Evolutionary conservation across 495 filamentous ascomycete genomes (phyloP), one percentile per base, ranked within the genome.

Genomic region (Penicillium malachiteum): DNA sequence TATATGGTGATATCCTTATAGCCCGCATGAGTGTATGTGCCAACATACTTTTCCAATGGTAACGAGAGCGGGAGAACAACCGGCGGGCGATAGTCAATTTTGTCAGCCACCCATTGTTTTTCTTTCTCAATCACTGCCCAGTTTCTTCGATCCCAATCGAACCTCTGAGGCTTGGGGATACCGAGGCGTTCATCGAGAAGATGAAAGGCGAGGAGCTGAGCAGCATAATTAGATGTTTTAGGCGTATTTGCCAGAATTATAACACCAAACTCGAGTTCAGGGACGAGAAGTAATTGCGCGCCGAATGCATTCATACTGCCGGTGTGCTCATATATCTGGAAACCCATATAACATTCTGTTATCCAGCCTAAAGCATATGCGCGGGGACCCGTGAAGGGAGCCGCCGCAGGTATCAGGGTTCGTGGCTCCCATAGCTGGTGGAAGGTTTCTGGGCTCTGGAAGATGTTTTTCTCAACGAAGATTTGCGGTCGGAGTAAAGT

Each of bases 271-370:
- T 70, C 50, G 33, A 73, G 42, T 11, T 67, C 67, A 0, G 80
- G 80, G 37, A 81, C 62, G 47, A 76, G 73, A 21, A 70, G 68
- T 6, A 83, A 54, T 35, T 72, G 52, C 0, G 80, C 64, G 3
- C 71, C 76, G 55, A 76, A 80, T 0, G 72, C 78, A 46, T 72
- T 59, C 64, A 80, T 67, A 7, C 72, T 72, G 10, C 81, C 80
- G 13, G 50, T 40, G 40, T 82, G 80, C 30, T 64, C 65, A 32
- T 71, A 71, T 26, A 76, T 50, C 37, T 68, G 45, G 54, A 71
- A 63, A 0, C 79, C 78, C 21, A 64, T 64, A 49, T 81, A 79
- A 13, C 69, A 63, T 1, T 56, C 65, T 2, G 68, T 67, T 0
- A 46, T 16, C 76, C 77, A 82, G 5, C 76, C 79, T 0, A 81